phyloP scores from a whole-genome alignment of 2,329 filamentous ascomycete species.

The Colletotrichum lentis region DNA sequence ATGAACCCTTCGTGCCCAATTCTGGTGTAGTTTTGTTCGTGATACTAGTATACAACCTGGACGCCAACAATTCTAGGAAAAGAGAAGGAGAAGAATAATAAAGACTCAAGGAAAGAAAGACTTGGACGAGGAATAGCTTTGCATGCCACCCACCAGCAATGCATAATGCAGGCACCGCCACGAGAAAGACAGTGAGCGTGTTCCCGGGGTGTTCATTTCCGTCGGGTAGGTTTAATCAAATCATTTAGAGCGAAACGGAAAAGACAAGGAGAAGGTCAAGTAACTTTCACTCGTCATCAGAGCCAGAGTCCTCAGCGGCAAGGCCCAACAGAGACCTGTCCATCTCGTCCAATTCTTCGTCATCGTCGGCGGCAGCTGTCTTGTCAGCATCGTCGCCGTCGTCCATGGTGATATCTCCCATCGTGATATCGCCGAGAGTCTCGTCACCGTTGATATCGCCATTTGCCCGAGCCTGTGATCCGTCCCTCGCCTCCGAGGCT shows the following conservation, averaged over 20 bases:
- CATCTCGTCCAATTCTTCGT: constrained; percentile 53
- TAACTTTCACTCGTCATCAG: constrained; percentile 22
- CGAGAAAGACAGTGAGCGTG: background rate
- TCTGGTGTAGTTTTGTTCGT: constrained; percentile 17
- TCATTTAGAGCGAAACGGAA: background rate
- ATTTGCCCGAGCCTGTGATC: constrained; percentile 41
- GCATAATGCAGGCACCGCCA: background rate
- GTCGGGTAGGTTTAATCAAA: too few relatives aligned
- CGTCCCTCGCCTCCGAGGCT: constrained; percentile 36
- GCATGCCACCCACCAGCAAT: background rate
- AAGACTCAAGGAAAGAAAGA: background rate
- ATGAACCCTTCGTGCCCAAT: constrained; percentile 8
- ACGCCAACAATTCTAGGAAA: constrained; percentile 28
- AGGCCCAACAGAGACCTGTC: constrained; percentile 37
- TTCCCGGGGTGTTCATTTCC: background rate
- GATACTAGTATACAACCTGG: constrained; percentile 32
- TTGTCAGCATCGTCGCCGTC: constrained; percentile 56
- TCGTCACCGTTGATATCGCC: constrained; percentile 50
- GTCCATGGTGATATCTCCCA: constrained; percentile 55
- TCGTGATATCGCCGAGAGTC: constrained; percentile 48
- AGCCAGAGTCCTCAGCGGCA: constrained; percentile 28
- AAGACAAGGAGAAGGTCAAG: background rate
- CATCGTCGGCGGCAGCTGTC: constrained; percentile 43
- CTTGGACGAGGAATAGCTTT: background rate
- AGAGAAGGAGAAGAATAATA: background rate